Percentiles rank a stretch among this genome's conserved stretches.
phyloP scores from a whole-genome alignment of 768 basidiomycete species.

The Suillus cothurnatus region DNA sequence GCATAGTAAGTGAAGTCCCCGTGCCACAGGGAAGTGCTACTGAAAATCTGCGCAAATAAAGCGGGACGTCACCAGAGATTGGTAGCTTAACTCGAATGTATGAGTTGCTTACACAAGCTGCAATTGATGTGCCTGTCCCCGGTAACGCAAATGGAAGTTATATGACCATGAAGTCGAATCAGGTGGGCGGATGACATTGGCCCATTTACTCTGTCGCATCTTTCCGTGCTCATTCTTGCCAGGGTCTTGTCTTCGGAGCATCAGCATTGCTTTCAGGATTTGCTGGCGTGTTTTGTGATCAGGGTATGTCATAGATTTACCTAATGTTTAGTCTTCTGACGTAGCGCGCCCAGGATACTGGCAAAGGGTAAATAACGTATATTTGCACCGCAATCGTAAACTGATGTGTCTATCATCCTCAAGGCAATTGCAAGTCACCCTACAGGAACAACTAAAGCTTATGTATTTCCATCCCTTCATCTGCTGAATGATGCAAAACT shows the following conservation, averaged over 20 bases:
- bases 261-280: slow-evolving; percentile 32
- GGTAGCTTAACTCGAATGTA: slow-evolving; percentile 46
- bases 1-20: slow-evolving; percentile 7
- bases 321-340: slow-evolving; percentile 4
- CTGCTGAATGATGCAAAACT: neutral
- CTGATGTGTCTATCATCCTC: neutral
- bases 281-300: slow-evolving; percentile 38
- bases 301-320: slow-evolving; percentile 23
- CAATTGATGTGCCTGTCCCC: slow-evolving; percentile 17
- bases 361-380: slow-evolving; percentile 34
- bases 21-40: neutral
- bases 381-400: neutral
- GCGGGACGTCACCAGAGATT: slow-evolving; percentile 63
- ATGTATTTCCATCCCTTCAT: slow-evolving; percentile 9
- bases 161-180: slow-evolving; percentile 22
- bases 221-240: neutral
- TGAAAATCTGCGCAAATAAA: neutral
- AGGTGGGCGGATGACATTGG: neutral
- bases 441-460: slow-evolving; percentile 39
- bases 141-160: slow-evolving; percentile 23
- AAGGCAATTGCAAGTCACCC: slow-evolving; percentile 41
- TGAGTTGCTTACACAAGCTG: slow-evolving; percentile 20
- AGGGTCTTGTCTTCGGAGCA: slow-evolving; percentile 29
- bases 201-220: neutral
- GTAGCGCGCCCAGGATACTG: slow-evolving; percentile 35